A percentile compares a stretch with the other conserved stretches of the same genome.
Evolutionary conservation across 2,329 filamentous ascomycete species (phyloP).

Genomic region (Xylariaceae sp.): DNA sequence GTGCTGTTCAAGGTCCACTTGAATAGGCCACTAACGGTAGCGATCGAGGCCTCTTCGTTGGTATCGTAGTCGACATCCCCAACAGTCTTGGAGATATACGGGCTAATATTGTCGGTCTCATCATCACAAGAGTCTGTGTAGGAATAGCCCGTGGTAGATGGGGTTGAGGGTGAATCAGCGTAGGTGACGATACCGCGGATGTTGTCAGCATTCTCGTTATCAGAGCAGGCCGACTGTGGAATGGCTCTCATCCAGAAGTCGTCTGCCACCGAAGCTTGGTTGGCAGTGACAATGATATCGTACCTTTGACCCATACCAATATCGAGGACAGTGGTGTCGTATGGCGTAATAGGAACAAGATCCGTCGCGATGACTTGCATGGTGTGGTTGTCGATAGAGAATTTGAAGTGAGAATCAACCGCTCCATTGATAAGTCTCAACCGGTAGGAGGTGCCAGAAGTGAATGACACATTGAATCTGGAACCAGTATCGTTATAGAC

Average conservation of each 20-base stretch:
- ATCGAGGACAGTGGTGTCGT: not conserved
- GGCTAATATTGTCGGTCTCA: slow-evolving; percentile 27
- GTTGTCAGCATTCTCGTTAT: slow-evolving; percentile 35
- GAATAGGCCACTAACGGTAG: slow-evolving; percentile 31
- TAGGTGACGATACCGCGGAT: slow-evolving; percentile 48
- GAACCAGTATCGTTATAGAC: slow-evolving; percentile 22
- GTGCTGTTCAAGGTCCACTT: slow-evolving; percentile 46
- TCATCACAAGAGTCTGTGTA: slow-evolving; percentile 30
- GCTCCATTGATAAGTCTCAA: slow-evolving; percentile 43
- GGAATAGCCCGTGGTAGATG: slow-evolving; percentile 12
- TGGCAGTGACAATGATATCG: slow-evolving; percentile 41
- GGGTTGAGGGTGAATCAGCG: slow-evolving; percentile 18
- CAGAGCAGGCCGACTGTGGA: slow-evolving; percentile 36
- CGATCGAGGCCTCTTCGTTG: slow-evolving; percentile 22
- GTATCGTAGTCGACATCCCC: slow-evolving; percentile 19
- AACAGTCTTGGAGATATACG: slow-evolving; percentile 31
- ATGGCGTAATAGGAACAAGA: slow-evolving; percentile 47
- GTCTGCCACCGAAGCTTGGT: slow-evolving; percentile 27
- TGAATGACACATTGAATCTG: slow-evolving; percentile 26
- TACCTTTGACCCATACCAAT: slow-evolving; percentile 30
- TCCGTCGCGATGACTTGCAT: slow-evolving; percentile 53
- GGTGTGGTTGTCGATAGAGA: slow-evolving; percentile 49
- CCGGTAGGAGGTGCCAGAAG: slow-evolving; percentile 36
- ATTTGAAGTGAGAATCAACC: slow-evolving; percentile 37
- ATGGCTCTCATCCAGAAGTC: slow-evolving; percentile 47